A percentile compares a stretch with the other conserved stretches of the same genome.
Evolutionary conservation across 1,139 yeast genomes (phyloP).

Genomic region (Blastobotrys ciferrii): DNA sequence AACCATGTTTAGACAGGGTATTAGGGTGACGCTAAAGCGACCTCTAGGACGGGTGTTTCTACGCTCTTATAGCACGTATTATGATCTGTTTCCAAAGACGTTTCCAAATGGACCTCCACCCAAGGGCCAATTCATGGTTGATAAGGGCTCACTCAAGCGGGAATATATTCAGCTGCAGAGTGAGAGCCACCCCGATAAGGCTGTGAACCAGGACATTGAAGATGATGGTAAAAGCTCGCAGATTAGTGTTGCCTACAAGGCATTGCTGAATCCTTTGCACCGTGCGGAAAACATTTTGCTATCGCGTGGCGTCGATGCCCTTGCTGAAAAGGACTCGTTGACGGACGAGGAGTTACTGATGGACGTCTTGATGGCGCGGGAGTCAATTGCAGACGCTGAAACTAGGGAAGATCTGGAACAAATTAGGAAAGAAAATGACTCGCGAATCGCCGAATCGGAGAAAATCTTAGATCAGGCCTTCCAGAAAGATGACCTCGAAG

Average conservation of each 20-base stretch:
- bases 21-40: background rate
- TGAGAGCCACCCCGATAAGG: conserved; percentile 74
- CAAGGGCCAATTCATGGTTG: conserved; percentile 55
- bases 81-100: conserved; percentile 68
- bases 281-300: conserved; percentile 61
- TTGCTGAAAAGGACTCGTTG: conserved; percentile 34
- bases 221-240: conserved; percentile 44
- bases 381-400: conserved; percentile 62
- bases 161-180: conserved; percentile 77
- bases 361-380: conserved; percentile 80
- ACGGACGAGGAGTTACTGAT: conserved; percentile 61
- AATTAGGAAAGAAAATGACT: conserved; percentile 55
- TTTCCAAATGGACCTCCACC: conserved; percentile 74
- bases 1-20: background rate
- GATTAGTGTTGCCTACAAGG: conserved; percentile 73
- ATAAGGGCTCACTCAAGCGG: conserved; percentile 54
- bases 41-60: background rate
- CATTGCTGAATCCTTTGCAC: conserved; percentile 64
- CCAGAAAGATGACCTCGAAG: conserved; percentile 45
- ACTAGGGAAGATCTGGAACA: conserved; percentile 55
- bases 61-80: conserved; percentile 33
- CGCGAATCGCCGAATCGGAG: conserved; percentile 47
- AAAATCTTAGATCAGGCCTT: conserved; percentile 41
- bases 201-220: conserved; percentile 32
- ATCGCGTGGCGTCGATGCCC: conserved; percentile 41